Base-by-base conservation (phyloP, 768 basidiomycete species). In the Boletus pseudopeckii region DNA sequence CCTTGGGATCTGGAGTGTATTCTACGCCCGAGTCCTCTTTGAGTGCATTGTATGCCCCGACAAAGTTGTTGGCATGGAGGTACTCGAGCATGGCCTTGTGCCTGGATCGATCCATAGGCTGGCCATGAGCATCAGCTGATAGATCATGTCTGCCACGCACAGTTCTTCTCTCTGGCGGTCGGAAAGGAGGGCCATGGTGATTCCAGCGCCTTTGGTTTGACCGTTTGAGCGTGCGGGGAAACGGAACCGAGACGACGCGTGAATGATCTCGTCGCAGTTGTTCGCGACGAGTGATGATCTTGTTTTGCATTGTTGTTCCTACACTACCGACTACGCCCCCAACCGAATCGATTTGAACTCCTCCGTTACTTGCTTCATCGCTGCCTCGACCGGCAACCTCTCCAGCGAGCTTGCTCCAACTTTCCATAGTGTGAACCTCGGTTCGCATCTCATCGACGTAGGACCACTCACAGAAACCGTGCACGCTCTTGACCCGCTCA, bases 41-140 rank as follows among this genome's bases (percentile, higher is more conserved):
- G 56, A 82, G 70, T 22, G 83, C 80, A 58, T 82, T 78, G 64
- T 78, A 88, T 22, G 86, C 83, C 57, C 79, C 76, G 38, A 65
- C 77, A 64, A 85, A 85, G 68, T 83, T 82, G 65, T 80, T 84
- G 58, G 82, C 75, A 65, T 84, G 79, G 52, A 89, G 77, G 69
- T 89, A 89, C 71, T 89, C 86, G 56, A 89, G 81, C 77, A 89
- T 88, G 60, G 87, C 84, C 73, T 86, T 88, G 75, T 89, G 85
- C 64, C 87, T 89, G 64, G 20, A 67, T 55, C 46, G 58, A 62
- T 61, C 26, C n/a, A 22, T 46, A 24, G 20, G 11, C n/a, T 48
- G 47, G 14, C 32, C 39, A 40, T 57, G 45, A 54, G 57, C 60
- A 53, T 53, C 42, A 40, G 51, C 30, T 39, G 26, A 37, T 41